Conservation (phyloP, 805 yeast species). For the Metschnikowia dekortorum region DNA sequence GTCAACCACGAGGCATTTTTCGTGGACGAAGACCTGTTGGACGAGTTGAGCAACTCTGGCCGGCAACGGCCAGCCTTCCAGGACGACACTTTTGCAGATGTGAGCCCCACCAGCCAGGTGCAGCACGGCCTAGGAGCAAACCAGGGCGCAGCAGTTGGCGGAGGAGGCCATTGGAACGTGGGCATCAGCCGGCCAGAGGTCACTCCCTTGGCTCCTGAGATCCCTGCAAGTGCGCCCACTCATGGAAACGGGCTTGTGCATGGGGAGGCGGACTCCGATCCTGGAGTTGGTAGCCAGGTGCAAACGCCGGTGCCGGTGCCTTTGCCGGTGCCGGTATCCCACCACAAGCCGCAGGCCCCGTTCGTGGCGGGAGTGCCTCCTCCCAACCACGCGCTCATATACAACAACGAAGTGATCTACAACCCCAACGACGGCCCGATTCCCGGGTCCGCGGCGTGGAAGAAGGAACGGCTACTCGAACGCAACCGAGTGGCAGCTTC, state of each 20-base stretch:
- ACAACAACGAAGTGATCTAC: slow-evolving; percentile 52
- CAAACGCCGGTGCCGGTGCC: not conserved
- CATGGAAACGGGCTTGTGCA: not conserved
- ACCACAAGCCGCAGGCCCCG: not conserved
- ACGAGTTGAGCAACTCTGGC: slow-evolving; percentile 15
- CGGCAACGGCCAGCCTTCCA: not conserved
- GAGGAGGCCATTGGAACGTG: not conserved
- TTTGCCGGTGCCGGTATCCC: not conserved
- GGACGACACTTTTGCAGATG: not conserved
- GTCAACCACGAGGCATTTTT: slow-evolving; percentile 42
- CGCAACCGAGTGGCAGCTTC: slow-evolving; percentile 66
- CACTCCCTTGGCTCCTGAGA: not conserved
- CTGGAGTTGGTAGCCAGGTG: not conserved
- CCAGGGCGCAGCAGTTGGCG: not conserved
- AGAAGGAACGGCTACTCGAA: slow-evolving; percentile 55
- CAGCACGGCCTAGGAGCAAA: not conserved
- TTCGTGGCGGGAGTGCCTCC: slow-evolving; percentile 41
- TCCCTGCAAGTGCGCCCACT: not conserved
- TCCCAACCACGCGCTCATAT: slow-evolving; percentile 48
- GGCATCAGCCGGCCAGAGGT: not conserved
- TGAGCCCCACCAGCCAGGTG: not conserved
- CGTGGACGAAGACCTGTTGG: slow-evolving; percentile 23
- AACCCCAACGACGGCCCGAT: slow-evolving; percentile 52
- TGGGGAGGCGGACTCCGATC: not conserved
- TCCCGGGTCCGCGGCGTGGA: slow-evolving; percentile 68